Evolutionary conservation across 208 protist genomes (phyloP), one percentile per base, ranked within the genome.

Genomic region (Trypanosoma boissoni): DNA sequence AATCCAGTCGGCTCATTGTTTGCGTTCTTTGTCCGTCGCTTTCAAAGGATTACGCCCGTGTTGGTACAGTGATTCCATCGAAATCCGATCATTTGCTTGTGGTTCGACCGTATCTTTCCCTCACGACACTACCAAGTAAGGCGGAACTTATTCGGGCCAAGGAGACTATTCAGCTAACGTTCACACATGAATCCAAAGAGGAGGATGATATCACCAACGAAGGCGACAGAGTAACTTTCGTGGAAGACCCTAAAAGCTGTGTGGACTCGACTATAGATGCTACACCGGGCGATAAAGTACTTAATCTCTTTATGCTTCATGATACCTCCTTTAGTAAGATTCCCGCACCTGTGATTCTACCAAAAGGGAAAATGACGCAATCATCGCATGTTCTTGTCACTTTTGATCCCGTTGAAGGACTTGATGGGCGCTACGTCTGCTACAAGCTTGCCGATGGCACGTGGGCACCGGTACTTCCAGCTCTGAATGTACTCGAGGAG

Each of bases 371-470:
- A n/a, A 16, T 18, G 20, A 59, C 68, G 20, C 73, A 75, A n/a
- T 32, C 57, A 16, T 61, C 80, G n/a, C 20, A 18, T 34, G 72
- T 78, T 12, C 43, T 73, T 56, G 77, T 56, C 14, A 90, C 88
- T 43, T 94, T 94, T 58, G 44, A 67, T 2, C 18, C 55, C 34
- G 39, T 3, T 21, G 41, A 52, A 8, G 75, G 68, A 2, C 26
- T 71, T 6, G 81, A 74, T 9, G 71, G 57, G 7, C 72, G 76
- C 36, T 81, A 82, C 58, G 23, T 93, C 27, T 96, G 89, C 68
- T 96, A 96, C 62, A 67, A 73, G 31, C 71, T 93, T 10, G 62
- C 62, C 1, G 58, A 18, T 10, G 88, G 81, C 43, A 95, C 88
- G 12, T 95, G 86, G 78, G 88, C 88, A 28, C 78, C 81, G 28